A percentile compares a stretch with the other conserved stretches of the same genome.
These are phyloP conservation scores for Microdochium paspali DNA, from an alignment of 2,329 filamentous ascomycete species.

Conservation along the genomic window DNA sequence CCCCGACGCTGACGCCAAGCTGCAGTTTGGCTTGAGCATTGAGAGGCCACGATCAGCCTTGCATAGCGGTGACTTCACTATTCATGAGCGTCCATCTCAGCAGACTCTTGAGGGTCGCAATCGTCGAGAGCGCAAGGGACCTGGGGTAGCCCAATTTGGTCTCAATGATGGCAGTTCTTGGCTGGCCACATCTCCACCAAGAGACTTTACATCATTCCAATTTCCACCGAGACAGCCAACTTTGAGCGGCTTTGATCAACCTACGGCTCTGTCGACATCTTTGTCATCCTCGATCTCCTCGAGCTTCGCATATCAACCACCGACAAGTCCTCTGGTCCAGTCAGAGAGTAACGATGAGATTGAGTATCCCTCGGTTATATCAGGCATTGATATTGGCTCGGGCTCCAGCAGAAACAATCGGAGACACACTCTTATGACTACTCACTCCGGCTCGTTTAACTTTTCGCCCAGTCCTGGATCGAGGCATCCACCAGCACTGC, in stretches of 20 bases:
- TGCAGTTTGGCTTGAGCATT: conserved; percentile 54
- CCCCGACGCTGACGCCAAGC: conserved; percentile 27
- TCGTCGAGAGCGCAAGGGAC: background rate
- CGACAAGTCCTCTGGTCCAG: conserved; percentile 86
- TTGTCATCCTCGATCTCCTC: conserved; percentile 65
- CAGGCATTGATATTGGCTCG: conserved; percentile 37
- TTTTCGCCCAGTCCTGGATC: conserved; percentile 23
- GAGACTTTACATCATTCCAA: conserved; percentile 37
- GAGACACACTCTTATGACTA: conserved; percentile 64
- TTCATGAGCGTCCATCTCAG: conserved; percentile 21
- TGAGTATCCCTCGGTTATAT: conserved; percentile 47
- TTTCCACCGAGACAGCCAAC: conserved; percentile 24
- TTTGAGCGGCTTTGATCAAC: conserved; percentile 23
- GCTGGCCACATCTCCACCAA: conserved; percentile 47
- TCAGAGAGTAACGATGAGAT: conserved; percentile 77
- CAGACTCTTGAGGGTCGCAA: background rate
- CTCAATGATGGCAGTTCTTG: conserved; percentile 24
- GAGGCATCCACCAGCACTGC: conserved; percentile 29
- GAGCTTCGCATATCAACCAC: conserved; percentile 76
- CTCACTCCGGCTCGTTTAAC: conserved; percentile 35
- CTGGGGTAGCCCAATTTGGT: conserved; percentile 2
- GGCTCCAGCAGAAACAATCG: conserved; percentile 32
- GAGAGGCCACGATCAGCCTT: conserved; percentile 73
- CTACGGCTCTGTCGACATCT: conserved; percentile 43
- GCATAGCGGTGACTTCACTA: conserved; percentile 59